These are phyloP conservation scores for Alternaria brassicicola DNA, from an alignment of 2,329 filamentous ascomycete species.

Conservation along the genomic window DNA sequence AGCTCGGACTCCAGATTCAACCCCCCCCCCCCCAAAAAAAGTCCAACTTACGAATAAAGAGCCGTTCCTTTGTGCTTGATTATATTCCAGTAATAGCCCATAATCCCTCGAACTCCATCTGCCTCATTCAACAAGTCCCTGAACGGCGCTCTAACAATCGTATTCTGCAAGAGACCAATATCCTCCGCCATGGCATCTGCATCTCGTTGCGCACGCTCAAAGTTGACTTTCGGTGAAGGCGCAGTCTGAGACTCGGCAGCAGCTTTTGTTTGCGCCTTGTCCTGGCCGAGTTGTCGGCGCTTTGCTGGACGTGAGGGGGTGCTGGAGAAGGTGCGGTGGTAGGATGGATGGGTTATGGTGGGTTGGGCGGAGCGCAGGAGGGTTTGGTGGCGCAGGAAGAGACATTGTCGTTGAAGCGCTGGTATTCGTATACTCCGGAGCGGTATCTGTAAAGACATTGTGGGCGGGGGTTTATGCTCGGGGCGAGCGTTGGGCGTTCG, in stretches of 20 bases:
- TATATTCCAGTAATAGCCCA: constrained; percentile 27
- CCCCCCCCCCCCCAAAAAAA: not conserved
- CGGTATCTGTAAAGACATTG: constrained; percentile 29
- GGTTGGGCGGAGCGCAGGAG: constrained; percentile 8
- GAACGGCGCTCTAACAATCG: constrained; percentile 25
- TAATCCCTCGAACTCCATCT: constrained; percentile 7
- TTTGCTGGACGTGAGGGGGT: constrained; percentile 22
- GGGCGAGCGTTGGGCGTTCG: constrained; percentile 8
- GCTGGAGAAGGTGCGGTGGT: constrained; percentile 31
- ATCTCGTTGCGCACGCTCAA: constrained; percentile 7
- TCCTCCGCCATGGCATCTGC: constrained; percentile 24
- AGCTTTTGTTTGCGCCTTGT: constrained; percentile 17
- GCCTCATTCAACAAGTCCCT: constrained; percentile 13
- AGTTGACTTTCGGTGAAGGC: constrained; percentile 18
- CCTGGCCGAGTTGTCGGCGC: constrained; percentile 10
- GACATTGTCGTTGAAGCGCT: constrained; percentile 36
- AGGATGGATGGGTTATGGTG: constrained; percentile 3
- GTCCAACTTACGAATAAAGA: constrained; percentile 25
- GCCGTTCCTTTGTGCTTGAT: constrained; percentile 23
- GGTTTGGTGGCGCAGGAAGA: constrained; percentile 25
- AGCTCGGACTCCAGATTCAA: not conserved
- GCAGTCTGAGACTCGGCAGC: constrained; percentile 4
- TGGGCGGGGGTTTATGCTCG: constrained; percentile 5
- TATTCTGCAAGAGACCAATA: constrained; percentile 32
- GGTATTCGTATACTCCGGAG: constrained; percentile 30